These are phyloP conservation scores for Colletotrichum cuscutae DNA, from an alignment of 2,329 filamentous ascomycete species.

Conservation along the genomic window DNA sequence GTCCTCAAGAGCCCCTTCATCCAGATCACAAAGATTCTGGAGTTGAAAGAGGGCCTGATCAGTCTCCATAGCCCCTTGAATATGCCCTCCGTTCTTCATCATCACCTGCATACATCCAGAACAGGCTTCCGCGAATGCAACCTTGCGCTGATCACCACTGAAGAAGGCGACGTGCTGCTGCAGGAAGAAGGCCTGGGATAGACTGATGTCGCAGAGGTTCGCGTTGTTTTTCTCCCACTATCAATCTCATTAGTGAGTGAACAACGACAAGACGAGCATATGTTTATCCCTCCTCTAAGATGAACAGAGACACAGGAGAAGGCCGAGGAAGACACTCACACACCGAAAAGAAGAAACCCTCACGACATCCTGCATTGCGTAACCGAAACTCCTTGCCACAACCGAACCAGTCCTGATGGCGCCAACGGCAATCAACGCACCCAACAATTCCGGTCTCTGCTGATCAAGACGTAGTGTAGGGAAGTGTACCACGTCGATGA, in stretches of 20 bases:
- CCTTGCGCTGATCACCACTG: not conserved
- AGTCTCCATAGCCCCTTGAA: not conserved
- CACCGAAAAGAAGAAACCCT: not conserved
- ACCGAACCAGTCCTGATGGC: not conserved
- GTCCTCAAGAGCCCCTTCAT: not conserved
- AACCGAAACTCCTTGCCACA: constrained; percentile 1
- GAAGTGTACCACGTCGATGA: constrained; percentile 13
- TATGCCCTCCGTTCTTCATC: constrained; percentile 16
- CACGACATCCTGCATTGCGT: constrained; percentile 14
- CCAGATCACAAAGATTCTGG: not conserved
- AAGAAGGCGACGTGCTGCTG: constrained; percentile 15
- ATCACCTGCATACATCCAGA: not conserved
- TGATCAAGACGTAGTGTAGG: not conserved
- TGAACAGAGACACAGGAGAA: not conserved
- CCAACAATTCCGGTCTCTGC: not conserved
- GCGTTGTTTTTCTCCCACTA: constrained; percentile 14
- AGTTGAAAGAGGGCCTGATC: not conserved
- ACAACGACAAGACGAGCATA: not conserved
- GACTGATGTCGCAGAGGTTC: not conserved
- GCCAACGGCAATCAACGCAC: not conserved
- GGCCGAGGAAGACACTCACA: not conserved
- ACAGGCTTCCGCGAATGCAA: not conserved
- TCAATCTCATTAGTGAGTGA: not conserved
- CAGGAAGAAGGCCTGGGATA: constrained; percentile 12
- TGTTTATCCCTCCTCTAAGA: too few relatives aligned